phyloP scores from a whole-genome alignment of 805 yeast species.

The Teunomyces lycoperdinae region DNA sequence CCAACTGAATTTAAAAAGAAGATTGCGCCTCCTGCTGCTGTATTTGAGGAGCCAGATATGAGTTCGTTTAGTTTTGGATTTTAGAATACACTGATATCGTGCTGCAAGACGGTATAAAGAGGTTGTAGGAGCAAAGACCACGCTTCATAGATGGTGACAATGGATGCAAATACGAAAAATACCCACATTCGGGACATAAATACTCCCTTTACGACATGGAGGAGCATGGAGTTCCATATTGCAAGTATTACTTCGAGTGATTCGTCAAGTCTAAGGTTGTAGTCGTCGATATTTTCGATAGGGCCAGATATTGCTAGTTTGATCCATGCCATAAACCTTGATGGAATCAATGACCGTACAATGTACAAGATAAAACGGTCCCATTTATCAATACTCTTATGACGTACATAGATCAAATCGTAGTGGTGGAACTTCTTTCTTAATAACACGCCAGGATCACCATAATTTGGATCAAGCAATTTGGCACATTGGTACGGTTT shows the following conservation, averaged over 20 bases:
- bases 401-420: constrained; percentile 18
- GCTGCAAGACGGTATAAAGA: background rate
- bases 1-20: background rate
- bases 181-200: constrained; percentile 17
- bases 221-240: constrained; percentile 14
- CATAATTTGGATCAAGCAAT: constrained; percentile 2
- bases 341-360: background rate
- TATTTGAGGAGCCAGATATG: constrained; percentile 74
- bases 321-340: constrained; percentile 6
- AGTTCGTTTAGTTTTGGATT: constrained; percentile 58
- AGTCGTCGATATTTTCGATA: constrained; percentile 1
- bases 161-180: constrained; percentile 13
- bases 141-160: constrained; percentile 12
- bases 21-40: constrained; percentile 46
- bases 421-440: constrained; percentile 10
- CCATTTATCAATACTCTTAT: constrained; percentile 1
- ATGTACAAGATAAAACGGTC: constrained; percentile 1
- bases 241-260: constrained; percentile 15
- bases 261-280: constrained; percentile 12
- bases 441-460: background rate
- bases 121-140: constrained; percentile 9
- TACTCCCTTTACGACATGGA: constrained; percentile 14
- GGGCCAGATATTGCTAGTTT: constrained; percentile 7
- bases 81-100: constrained; percentile 6
- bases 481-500: constrained; percentile 7